Evolutionary conservation across 192 early-diverging fungal species (phyloP), one percentile per base, ranked within the genome.

Genomic region (Coemansia sp.): DNA sequence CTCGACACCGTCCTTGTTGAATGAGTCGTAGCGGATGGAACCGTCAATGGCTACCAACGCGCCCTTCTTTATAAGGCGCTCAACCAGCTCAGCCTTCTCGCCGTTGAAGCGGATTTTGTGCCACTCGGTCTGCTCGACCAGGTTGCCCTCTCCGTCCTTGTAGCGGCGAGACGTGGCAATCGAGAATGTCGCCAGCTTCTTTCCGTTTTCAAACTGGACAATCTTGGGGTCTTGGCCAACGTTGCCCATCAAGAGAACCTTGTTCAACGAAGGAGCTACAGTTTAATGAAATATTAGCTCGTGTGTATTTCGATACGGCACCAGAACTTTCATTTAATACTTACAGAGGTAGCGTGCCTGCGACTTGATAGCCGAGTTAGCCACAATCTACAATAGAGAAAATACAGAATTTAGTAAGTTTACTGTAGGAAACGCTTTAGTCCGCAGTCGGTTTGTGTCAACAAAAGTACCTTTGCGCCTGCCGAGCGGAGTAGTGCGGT

Each of bases 121-220:
- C 88, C 88, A 90, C 61, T 85, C 85, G 20, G 87, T 88, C 36
- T 81, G 78, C 73, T 90, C 84, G 52, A 90, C 60, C 34, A 85
- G 63, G 62, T 90, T 86, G 59, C 86, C 85, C 31, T 86, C 83
- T n/a, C 63, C 65, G 62, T 90, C 86, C 73, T 84, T 84, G 64
- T 81, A 81, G 7, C 77, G 75, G 31, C 84, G 82, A 3, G 86
- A 83, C 0, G 88, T 90, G 40, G 87, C 88, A 52, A 90, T 72
- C n/a, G 85, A 77, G 62, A 87, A 90, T 36, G 70, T 75, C 25
- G 75, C 77, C 17, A 87, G 71, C 21, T 72, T 81, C 7, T 62
- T 70, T 19, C 85, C 85, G 44, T 78, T 75, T 14, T 47, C 50
- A 46, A 84, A 57, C 4, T 68, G 77, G 47, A 62, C 59, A 1